Evolutionary conservation across 768 basidiomycete species (phyloP).

Genomic region (Artomyces pyxidatus): DNA sequence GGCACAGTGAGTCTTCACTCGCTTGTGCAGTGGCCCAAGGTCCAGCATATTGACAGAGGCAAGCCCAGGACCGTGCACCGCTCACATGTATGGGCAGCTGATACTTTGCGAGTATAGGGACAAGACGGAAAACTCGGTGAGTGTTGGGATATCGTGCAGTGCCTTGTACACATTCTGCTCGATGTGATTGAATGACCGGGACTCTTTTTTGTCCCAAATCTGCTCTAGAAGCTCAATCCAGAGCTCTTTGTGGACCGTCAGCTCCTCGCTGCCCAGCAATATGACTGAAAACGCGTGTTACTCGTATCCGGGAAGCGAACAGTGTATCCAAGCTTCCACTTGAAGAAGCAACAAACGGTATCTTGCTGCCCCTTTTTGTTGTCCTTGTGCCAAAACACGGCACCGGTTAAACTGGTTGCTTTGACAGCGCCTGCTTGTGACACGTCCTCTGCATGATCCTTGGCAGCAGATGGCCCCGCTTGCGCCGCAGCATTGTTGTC

Average conservation of each 20-base stretch:
- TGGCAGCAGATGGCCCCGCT: neutral
- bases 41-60: slow-evolving; percentile 18
- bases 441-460: neutral
- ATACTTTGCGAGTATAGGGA: slow-evolving; percentile 16
- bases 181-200: slow-evolving; percentile 19
- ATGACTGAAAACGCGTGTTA: slow-evolving; percentile 17
- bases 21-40: slow-evolving; percentile 16
- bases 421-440: neutral
- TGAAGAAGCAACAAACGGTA: neutral
- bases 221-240: slow-evolving; percentile 18
- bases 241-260: slow-evolving; percentile 9
- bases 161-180: slow-evolving; percentile 21
- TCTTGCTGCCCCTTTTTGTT: neutral
- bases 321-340: neutral
- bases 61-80: slow-evolving; percentile 9
- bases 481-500: slow-evolving; percentile 8
- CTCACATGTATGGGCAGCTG: slow-evolving; percentile 20
- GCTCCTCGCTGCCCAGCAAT: slow-evolving; percentile 14
- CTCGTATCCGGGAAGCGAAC: slow-evolving; percentile 19
- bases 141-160: slow-evolving; percentile 15
- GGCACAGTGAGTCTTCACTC: slow-evolving; percentile 13
- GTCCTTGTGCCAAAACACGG: neutral
- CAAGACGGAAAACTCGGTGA: slow-evolving; percentile 19
- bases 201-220: slow-evolving; percentile 15
- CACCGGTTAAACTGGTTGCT: neutral